These are phyloP conservation scores for Mycena olivaceomarginata DNA, from an alignment of 768 basidiomycete genomes.

Conservation along the genomic window DNA sequence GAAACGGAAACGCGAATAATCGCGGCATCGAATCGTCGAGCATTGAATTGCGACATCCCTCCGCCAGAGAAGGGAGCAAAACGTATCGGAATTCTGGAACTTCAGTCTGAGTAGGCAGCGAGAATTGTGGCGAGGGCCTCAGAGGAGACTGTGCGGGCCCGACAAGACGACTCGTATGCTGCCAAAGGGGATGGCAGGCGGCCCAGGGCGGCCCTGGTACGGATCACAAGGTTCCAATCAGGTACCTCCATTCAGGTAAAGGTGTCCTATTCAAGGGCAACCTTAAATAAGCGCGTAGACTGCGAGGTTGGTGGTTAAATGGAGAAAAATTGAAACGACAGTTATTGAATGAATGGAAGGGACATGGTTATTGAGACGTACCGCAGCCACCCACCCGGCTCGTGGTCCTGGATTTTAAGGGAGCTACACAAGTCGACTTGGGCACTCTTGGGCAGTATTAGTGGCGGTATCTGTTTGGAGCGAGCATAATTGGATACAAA, in stretches of 20 bases:
- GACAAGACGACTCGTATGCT: neutral
- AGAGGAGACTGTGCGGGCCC: slow-evolving; percentile 7
- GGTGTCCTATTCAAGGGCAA: slow-evolving; percentile 7
- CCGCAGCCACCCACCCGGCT: neutral
- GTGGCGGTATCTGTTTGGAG: neutral
- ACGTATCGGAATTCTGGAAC: neutral
- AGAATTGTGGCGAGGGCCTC: slow-evolving; percentile 4
- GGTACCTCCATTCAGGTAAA: slow-evolving; percentile 23
- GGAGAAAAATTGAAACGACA: slow-evolving; percentile 13
- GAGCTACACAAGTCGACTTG: neutral
- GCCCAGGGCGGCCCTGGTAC: neutral
- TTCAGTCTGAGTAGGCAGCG: neutral
- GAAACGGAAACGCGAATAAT: slow-evolving; percentile 7
- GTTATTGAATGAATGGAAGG: neutral
- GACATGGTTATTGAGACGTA: neutral
- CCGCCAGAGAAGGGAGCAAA: neutral
- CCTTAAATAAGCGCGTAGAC: slow-evolving; percentile 30
- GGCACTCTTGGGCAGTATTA: neutral
- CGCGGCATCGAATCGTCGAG: neutral
- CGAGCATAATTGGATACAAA: neutral
- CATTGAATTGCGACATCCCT: neutral
- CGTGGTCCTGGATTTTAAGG: neutral
- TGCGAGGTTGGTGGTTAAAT: slow-evolving; percentile 10
- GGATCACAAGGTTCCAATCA: slow-evolving; percentile 26
- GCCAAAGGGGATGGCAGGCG: slow-evolving; percentile 9